Evolutionary conservation across 352 stramenopile genomes (phyloP).

Genomic region (Phytophthora constricta): DNA sequence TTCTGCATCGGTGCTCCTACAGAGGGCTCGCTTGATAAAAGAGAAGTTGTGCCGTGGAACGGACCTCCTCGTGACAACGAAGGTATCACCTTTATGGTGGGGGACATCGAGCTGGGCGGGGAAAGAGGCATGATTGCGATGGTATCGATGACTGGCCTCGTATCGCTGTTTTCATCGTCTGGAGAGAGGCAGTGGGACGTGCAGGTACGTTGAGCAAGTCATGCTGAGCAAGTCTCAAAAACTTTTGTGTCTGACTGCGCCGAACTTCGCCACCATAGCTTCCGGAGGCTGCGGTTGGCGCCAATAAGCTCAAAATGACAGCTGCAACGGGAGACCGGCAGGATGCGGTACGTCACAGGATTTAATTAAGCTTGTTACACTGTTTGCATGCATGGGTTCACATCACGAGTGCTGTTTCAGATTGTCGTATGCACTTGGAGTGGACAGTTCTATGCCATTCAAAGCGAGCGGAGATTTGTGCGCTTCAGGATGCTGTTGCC

Average conservation of each 20-base stretch:
- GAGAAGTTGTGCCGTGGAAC: slow-evolving; percentile 42
- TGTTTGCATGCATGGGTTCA: slow-evolving; percentile 1
- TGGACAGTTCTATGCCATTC: slow-evolving; percentile 61
- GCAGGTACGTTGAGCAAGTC: slow-evolving; percentile 37
- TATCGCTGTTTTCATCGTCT: slow-evolving; percentile 46
- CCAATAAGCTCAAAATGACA: slow-evolving; percentile 56
- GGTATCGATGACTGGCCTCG: slow-evolving; percentile 44
- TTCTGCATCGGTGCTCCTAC: slow-evolving; percentile 37
- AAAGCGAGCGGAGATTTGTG: slow-evolving; percentile 48
- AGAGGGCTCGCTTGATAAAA: slow-evolving; percentile 10
- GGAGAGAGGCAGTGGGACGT: slow-evolving; percentile 54
- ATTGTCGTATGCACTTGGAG: slow-evolving; percentile 79
- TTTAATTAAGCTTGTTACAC: too few species aligned
- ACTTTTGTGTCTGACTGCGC: neutral
- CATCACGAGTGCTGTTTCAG: slow-evolving; percentile 30
- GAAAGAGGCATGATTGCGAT: slow-evolving; percentile 37
- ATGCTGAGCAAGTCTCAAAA: too few species aligned
- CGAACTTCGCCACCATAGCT: slow-evolving; percentile 35
- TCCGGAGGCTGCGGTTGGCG: slow-evolving; percentile 55
- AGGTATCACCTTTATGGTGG: slow-evolving; percentile 56
- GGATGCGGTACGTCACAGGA: slow-evolving; percentile 45
- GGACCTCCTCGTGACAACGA: slow-evolving; percentile 30
- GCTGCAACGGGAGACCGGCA: slow-evolving; percentile 26
- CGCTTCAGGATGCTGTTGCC: slow-evolving; percentile 74
- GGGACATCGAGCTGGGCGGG: slow-evolving; percentile 36